Evolutionary conservation across 2,329 filamentous ascomycete species (phyloP), one percentile per base, ranked within the genome.

Genomic region (Microsporum audouinii): DNA sequence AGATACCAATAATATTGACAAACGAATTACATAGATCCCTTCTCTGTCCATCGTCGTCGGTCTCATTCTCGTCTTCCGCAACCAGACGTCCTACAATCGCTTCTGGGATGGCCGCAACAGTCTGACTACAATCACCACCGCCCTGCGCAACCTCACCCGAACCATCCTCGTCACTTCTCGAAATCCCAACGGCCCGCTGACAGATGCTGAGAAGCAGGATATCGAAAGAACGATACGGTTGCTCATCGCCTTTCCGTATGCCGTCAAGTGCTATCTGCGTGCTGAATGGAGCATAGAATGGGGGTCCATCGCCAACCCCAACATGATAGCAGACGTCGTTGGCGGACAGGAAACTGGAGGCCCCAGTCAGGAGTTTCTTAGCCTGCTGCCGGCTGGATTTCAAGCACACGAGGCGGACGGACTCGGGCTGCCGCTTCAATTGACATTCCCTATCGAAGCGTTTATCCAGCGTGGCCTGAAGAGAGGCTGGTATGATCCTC

Each of bases 11-110:
- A 23, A 23, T 23, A 23, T 23, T 23, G 17, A 23, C 17, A 23
- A 23, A 23, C 12, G 0, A 2, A 39, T 23, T 7, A 17, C 57
- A 1, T 63, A 80, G 78, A 80, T 86, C 51, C 84, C 84, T 1
- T 82, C 79, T 12, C 74, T 87, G 1, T 84, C 80, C 38, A 87
- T 87, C 61, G 84, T 87, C 58, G 84, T 87, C 1, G 84, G 84
- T 67, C 71, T 87, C 45, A 85, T 87, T 79, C 81, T 87, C 61
- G 84, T 87, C 33, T 86, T 87, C 73, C 79, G 84, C 41, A 86
- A 87, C 66, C 78, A 80, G 65, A 86, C 83, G 2, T 81, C 78
- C 59, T 86, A 85, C 72, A 84, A 85, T 66, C 77, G 84, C 1
- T 86, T 86, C 74, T 86, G 84, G 84, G 80, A 80, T 2, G 82